Conservation (phyloP, 2,329 filamentous ascomycete genomes). For the Fusarium sp. region DNA sequence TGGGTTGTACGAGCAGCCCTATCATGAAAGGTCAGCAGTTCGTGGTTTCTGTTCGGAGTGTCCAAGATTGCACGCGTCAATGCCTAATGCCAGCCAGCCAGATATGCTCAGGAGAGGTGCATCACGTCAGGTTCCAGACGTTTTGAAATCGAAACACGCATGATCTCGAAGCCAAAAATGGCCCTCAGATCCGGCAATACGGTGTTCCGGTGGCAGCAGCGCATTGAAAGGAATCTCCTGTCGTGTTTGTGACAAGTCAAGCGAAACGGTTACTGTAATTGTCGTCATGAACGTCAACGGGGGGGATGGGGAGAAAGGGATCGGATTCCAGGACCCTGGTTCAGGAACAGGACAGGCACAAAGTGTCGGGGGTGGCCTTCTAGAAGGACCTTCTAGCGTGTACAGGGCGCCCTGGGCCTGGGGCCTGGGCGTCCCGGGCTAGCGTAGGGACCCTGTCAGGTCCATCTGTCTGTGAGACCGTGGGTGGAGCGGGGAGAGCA, state of each 20-base stretch:
- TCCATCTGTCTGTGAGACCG: not conserved
- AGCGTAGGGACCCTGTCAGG: conserved; percentile 36
- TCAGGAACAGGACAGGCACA: conserved; percentile 34
- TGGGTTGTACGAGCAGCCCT: conserved; percentile 43
- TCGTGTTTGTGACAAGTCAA: conserved; percentile 30
- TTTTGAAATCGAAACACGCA: conserved; percentile 42
- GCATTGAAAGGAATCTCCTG: conserved; percentile 34
- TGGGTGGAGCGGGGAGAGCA: conserved; percentile 40
- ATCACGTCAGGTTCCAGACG: conserved; percentile 37
- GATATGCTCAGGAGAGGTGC: conserved; percentile 27
- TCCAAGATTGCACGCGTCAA: conserved; percentile 47
- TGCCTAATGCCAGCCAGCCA: conserved; percentile 42
- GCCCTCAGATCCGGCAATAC: conserved; percentile 19
- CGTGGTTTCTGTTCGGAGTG: conserved; percentile 30
- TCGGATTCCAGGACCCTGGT: conserved; percentile 44
- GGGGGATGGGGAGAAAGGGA: conserved; percentile 21
- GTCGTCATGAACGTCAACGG: conserved; percentile 40
- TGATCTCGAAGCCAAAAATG: conserved; percentile 35
- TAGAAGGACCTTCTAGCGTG: conserved; percentile 50
- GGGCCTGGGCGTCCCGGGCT: conserved; percentile 31
- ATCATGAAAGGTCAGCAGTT: conserved; percentile 22
- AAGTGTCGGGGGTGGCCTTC: conserved; percentile 44
- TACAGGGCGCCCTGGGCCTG: conserved; percentile 34
- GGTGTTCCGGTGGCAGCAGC: conserved; percentile 33
- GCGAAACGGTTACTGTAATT: conserved; percentile 29